phyloP scores from a whole-genome alignment of 2,329 filamentous ascomycete species.

The Epichloe coenophiala region DNA sequence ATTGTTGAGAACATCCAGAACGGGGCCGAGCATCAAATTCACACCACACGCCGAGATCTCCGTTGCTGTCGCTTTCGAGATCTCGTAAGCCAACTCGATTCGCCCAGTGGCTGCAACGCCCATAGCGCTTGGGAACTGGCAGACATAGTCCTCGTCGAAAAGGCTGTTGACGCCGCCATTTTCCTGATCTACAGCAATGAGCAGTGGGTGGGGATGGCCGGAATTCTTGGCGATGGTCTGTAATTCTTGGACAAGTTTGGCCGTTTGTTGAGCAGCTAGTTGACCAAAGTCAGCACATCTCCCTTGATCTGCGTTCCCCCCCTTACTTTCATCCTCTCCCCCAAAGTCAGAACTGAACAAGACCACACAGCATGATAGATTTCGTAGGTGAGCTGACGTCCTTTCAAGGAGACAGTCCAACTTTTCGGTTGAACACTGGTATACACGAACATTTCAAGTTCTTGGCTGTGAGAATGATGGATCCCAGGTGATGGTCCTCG shows the following conservation, averaged over 20 bases:
- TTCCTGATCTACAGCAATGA: conserved; percentile 91
- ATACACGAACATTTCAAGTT: conserved; percentile 62
- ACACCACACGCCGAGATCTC: conserved; percentile 88
- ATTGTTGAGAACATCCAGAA: conserved; percentile 87
- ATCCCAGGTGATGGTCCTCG: conserved; percentile 74
- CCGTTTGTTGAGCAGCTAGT: conserved; percentile 79
- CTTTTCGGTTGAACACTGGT: background rate
- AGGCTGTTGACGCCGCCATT: conserved; percentile 97
- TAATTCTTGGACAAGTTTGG: conserved; percentile 74
- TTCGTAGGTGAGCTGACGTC: background rate
- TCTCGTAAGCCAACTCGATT: conserved; percentile 70
- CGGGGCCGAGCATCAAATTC: conserved; percentile 89
- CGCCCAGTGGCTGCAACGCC: conserved; percentile 86
- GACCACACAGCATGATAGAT: background rate
- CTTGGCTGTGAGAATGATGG: conserved; percentile 71
- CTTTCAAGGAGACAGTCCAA: background rate
- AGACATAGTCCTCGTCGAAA: conserved; percentile 89
- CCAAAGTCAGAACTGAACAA: background rate
- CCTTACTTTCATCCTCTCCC: background rate
- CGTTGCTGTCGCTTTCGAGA: conserved; percentile 85
- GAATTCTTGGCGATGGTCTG: conserved; percentile 85
- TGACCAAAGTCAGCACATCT: conserved; percentile 14
- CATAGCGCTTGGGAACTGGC: conserved; percentile 95
- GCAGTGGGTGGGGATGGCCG: conserved; percentile 74
- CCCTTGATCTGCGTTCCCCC: background rate